Conservation (phyloP, 805 yeast genomes). For the Scheffersomyces stipitis region DNA sequence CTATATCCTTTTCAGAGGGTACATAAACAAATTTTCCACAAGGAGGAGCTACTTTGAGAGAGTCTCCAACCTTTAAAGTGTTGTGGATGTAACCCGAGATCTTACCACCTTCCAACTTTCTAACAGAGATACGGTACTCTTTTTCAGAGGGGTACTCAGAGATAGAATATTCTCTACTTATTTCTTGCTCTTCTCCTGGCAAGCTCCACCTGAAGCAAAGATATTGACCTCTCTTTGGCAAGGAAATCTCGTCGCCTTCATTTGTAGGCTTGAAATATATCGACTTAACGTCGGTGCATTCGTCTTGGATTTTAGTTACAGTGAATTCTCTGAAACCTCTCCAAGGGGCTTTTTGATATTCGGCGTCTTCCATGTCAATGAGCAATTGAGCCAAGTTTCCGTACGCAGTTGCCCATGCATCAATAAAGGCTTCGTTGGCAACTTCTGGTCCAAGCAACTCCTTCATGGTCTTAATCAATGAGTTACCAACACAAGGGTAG, state of each 20-base stretch:
- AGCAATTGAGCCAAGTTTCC: constrained; percentile 59
- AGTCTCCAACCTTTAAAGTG: constrained; percentile 47
- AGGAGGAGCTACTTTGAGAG: constrained; percentile 55
- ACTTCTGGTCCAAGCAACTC: constrained; percentile 53
- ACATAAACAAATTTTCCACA: constrained; percentile 51
- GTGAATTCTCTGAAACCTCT: constrained; percentile 54
- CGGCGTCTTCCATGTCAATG: constrained; percentile 51
- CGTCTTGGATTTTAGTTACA: constrained; percentile 42
- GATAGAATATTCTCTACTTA: constrained; percentile 60
- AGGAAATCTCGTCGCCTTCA: constrained; percentile 35
- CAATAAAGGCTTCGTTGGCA: constrained; percentile 59
- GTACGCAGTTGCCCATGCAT: constrained; percentile 69
- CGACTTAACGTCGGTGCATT: constrained; percentile 49
- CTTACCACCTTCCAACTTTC: constrained; percentile 46
- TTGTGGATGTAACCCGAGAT: constrained; percentile 53
- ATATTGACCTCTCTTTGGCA: constrained; percentile 49
- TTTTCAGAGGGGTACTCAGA: constrained; percentile 35
- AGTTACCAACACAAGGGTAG: constrained; percentile 62
- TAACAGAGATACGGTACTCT: constrained; percentile 61
- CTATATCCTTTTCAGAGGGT: constrained; percentile 19
- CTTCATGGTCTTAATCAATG: constrained; percentile 53
- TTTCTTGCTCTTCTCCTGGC: constrained; percentile 40
- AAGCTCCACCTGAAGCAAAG: constrained; percentile 32
- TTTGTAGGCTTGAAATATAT: constrained; percentile 41
- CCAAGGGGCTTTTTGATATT: constrained; percentile 52